These are phyloP conservation scores for Puccinia hordei DNA, from an alignment of 1,284 basidiomycete genomes.

Conservation along the genomic window DNA sequence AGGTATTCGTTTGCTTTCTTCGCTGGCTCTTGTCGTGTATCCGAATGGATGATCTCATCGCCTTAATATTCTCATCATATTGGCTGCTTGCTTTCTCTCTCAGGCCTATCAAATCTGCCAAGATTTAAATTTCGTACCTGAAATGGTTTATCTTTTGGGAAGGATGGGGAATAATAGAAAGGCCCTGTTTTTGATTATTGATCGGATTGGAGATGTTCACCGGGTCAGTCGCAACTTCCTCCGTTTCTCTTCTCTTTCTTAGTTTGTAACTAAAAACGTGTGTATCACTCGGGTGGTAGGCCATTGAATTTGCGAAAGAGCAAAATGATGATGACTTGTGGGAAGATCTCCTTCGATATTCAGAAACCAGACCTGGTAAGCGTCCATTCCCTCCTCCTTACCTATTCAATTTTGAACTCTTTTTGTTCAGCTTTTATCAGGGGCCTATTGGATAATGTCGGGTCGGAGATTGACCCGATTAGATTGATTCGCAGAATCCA, in stretches of 20 bases:
- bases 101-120: slow-evolving; percentile 87
- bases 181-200: slow-evolving; percentile 91
- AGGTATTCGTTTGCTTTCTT: slow-evolving; percentile 13
- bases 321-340: slow-evolving; percentile 96
- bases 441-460: slow-evolving; percentile 86
- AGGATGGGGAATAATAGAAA: slow-evolving; percentile 96
- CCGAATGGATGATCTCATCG: background rate
- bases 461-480: slow-evolving; percentile 92
- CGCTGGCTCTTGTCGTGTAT: background rate
- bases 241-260: background rate
- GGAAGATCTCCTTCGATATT: slow-evolving; percentile 92
- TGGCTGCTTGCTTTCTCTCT: background rate
- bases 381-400: background rate
- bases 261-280: background rate
- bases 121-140: slow-evolving; percentile 80
- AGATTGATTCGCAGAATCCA: slow-evolving; percentile 89
- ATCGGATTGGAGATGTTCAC: slow-evolving; percentile 87
- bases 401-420: background rate
- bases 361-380: slow-evolving; percentile 83
- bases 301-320: slow-evolving; percentile 97
- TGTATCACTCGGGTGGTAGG: slow-evolving; percentile 63
- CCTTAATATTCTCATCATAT: background rate
- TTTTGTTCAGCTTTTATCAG: slow-evolving; percentile 79
- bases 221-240: slow-evolving; percentile 64
- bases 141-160: slow-evolving; percentile 97